Evolutionary conservation across 345 rosid genomes (phyloP).

Genomic region (Hibiscus syriacus): DNA sequence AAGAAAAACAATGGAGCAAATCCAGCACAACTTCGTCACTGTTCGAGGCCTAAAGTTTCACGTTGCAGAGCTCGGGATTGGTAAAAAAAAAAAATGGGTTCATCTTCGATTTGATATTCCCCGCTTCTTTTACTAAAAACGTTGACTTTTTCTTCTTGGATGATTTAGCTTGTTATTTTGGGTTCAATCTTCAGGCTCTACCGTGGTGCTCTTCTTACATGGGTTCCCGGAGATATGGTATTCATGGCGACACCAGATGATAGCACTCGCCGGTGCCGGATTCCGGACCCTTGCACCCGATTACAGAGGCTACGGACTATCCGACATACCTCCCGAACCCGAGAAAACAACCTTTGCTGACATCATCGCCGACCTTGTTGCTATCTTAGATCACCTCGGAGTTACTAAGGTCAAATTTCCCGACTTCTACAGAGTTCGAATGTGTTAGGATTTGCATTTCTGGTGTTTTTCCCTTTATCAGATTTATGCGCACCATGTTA

Average conservation of each 20-base stretch:
- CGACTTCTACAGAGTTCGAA: not conserved
- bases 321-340: slow-evolving; percentile 42
- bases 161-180: too few relatives aligned
- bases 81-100: not conserved
- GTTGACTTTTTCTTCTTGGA: not conserved
- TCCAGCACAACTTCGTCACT: slow-evolving; percentile 13
- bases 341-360: slow-evolving; percentile 28
- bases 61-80: slow-evolving; percentile 12
- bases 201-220: slow-evolving; percentile 38
- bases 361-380: slow-evolving; percentile 28
- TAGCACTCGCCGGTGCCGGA: slow-evolving; percentile 35
- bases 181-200: slow-evolving; percentile 1
- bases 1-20: slow-evolving; percentile 13
- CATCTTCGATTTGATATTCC: not conserved
- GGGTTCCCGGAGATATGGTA: slow-evolving; percentile 72
- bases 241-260: slow-evolving; percentile 55
- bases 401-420: slow-evolving; percentile 23
- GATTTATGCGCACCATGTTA: not conserved
- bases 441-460: not conserved
- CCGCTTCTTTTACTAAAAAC: not conserved
- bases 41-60: slow-evolving; percentile 12
- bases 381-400: slow-evolving; percentile 33
- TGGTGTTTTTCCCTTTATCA: not conserved
- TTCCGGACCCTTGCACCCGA: slow-evolving; percentile 46
- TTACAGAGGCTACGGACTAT: slow-evolving; percentile 45